Percentiles rank a stretch among this genome's conserved stretches.
phyloP scores from a whole-genome alignment of 2,329 filamentous ascomycete species.

The Pseudogymnoascus sp. region DNA sequence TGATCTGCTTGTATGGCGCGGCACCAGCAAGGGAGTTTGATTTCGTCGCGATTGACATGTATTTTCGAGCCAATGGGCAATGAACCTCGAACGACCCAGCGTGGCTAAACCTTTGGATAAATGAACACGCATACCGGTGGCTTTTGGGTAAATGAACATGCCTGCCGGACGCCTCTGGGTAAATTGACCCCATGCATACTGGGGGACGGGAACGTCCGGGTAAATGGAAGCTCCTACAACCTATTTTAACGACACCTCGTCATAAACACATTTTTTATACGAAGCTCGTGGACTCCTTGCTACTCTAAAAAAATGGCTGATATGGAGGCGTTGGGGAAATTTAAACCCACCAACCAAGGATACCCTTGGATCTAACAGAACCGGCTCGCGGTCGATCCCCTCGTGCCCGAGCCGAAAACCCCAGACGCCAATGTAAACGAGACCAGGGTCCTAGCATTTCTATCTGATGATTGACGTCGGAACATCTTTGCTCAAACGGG shows the following conservation, averaged over 20 bases:
- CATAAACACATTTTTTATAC: background rate
- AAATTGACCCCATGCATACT: no score
- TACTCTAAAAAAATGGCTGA: background rate
- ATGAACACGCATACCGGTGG: background rate
- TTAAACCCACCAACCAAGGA: slow-evolving; percentile 1
- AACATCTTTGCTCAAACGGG: background rate
- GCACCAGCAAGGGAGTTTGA: background rate
- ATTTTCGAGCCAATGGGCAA: background rate
- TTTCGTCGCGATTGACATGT: background rate
- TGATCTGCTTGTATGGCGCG: background rate
- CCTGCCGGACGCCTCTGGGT: background rate
- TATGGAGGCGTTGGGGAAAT: slow-evolving; percentile 3
- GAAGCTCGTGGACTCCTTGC: background rate
- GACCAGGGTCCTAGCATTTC: background rate
- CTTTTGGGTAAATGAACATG: background rate
- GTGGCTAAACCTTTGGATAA: background rate
- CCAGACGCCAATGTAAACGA: background rate
- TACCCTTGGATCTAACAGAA: background rate
- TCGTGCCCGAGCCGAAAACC: background rate
- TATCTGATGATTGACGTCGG: background rate
- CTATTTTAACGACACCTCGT: background rate
- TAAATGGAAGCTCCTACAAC: background rate
- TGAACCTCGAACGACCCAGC: background rate
- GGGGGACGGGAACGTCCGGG: background rate
- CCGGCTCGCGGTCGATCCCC: background rate